Evolutionary conservation across 2,329 filamentous ascomycete genomes (phyloP).

Genomic region (Fusarium longipes): DNA sequence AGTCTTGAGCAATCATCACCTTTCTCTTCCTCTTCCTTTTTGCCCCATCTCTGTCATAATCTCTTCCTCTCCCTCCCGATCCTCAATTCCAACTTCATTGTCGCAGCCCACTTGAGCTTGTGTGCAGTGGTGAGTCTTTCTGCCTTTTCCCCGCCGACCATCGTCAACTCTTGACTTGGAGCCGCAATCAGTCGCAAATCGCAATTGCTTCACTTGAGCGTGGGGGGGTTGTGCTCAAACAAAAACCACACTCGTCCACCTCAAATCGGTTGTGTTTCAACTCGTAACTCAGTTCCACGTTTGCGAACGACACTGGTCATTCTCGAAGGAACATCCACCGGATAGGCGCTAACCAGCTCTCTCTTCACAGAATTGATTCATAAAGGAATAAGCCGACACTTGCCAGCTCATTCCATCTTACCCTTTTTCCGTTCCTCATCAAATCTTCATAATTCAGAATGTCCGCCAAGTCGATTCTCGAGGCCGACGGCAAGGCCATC

Average conservation of each 20-base stretch:
- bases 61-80: constrained; percentile 33
- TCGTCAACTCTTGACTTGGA: constrained; percentile 34
- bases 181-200: constrained; percentile 13
- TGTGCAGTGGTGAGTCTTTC: constrained; percentile 44
- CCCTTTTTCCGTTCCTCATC: constrained; percentile 38
- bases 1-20: constrained; percentile 30
- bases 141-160: constrained; percentile 33
- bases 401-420: constrained; percentile 41
- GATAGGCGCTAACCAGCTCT: constrained; percentile 32
- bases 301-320: constrained; percentile 29
- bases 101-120: constrained; percentile 41
- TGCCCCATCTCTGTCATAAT: constrained; percentile 40
- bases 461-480: constrained; percentile 89
- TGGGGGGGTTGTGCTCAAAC: constrained; percentile 8
- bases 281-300: constrained; percentile 22
- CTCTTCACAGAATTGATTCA: constrained; percentile 41
- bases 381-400: constrained; percentile 45
- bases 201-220: constrained; percentile 10
- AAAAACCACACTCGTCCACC: constrained; percentile 13
- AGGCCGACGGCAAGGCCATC: constrained; percentile 99
- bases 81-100: constrained; percentile 39
- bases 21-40: constrained; percentile 33
- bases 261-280: constrained; percentile 26
- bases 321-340: constrained; percentile 3
- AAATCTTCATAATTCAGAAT: constrained; percentile 51